A percentile compares a stretch with the other conserved stretches of the same genome.
phyloP scores from a whole-genome alignment of 306 rosid genomes.

The Corylus heterophylla region DNA sequence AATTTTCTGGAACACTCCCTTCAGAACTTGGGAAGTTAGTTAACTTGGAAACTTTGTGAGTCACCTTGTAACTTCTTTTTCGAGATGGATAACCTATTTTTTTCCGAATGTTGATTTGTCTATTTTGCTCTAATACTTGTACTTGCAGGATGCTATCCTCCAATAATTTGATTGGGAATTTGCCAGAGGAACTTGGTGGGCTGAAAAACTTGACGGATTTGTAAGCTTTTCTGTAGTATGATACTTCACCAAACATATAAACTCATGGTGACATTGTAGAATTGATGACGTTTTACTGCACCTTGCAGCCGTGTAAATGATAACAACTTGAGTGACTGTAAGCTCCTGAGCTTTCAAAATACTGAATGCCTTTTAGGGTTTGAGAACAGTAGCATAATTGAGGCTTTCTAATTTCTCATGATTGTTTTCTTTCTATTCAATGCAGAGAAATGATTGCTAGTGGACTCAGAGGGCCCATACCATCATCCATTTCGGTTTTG shows the following conservation, averaged over 20 bases:
- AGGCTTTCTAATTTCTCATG: neutral
- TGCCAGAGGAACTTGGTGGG: slow-evolving; percentile 18
- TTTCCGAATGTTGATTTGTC: neutral
- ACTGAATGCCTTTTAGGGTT: neutral
- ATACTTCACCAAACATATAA: neutral
- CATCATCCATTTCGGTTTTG: neutral
- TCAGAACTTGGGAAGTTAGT: slow-evolving; percentile 33
- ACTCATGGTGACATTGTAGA: neutral
- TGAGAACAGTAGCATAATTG: neutral
- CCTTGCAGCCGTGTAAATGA: slow-evolving; percentile 4
- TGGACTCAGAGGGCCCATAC: slow-evolving; percentile 9
- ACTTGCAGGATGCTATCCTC: slow-evolving; percentile 24
- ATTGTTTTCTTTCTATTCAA: neutral
- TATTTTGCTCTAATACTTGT: neutral
- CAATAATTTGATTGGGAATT: slow-evolving; percentile 23
- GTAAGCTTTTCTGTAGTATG: slow-evolving; percentile 9
- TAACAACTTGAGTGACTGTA: neutral
- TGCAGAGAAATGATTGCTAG: slow-evolving; percentile 10
- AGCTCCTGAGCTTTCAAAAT: neutral
- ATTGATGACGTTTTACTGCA: neutral
- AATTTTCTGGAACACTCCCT: slow-evolving; percentile 39
- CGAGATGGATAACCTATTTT: neutral
- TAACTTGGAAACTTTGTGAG: slow-evolving; percentile 24
- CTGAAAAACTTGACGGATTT: slow-evolving; percentile 14
- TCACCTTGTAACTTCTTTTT: neutral